These are phyloP conservation scores for Cyclostephanos invisitatus DNA, from an alignment of 108 stramenopile genomes.

Conservation along the genomic window DNA sequence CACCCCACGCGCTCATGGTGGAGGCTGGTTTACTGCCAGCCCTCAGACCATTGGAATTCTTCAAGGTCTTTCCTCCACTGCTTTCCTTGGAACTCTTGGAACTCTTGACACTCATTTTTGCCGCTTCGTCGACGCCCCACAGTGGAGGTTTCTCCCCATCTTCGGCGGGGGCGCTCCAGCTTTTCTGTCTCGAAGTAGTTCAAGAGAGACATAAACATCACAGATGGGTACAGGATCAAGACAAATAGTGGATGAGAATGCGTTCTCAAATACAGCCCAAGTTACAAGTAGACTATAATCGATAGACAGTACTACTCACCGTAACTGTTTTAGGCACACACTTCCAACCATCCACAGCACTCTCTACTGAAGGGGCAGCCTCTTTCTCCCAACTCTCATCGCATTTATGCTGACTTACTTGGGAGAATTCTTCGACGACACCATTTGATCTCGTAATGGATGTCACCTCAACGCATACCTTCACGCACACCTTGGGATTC, in stretches of 20 bases:
- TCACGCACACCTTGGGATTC: neutral
- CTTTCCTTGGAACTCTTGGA: neutral
- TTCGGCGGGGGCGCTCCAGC: neutral
- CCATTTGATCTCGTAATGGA: neutral
- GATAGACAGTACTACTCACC: neutral
- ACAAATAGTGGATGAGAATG: neutral
- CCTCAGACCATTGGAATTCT: neutral
- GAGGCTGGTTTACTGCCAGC: neutral
- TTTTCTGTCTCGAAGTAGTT: neutral
- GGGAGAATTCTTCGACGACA: neutral
- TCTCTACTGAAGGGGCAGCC: too few species aligned
- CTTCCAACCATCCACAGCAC: neutral
- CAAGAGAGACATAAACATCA: neutral
- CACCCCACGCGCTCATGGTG: neutral
- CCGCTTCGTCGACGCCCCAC: neutral
- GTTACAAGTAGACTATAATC: neutral
- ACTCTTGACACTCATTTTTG: neutral
- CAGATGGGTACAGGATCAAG: neutral
- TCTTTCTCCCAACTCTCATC: too few species aligned
- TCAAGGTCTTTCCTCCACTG: neutral
- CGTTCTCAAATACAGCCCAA: neutral
- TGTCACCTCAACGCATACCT: neutral
- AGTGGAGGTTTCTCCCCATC: neutral
- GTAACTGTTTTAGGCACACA: neutral
- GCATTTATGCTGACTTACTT: neutral